These are phyloP conservation scores for Xylariaceae sp. DNA, from an alignment of 2,329 filamentous ascomycete species.

Conservation along the genomic window DNA sequence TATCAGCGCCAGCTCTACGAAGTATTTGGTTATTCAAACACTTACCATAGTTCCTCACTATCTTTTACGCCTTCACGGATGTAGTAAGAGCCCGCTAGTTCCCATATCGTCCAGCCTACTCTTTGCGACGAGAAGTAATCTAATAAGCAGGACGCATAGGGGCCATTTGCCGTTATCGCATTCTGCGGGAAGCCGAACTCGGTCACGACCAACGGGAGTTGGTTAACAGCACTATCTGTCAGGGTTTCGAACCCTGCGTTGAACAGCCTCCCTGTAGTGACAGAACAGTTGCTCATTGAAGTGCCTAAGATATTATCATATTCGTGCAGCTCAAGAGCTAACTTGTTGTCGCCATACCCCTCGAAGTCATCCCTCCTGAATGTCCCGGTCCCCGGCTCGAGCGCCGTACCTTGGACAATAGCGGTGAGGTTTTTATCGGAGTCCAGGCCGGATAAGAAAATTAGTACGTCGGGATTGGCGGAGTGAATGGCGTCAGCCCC, in stretches of 20 bases:
- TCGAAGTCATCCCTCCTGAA: slow-evolving; percentile 55
- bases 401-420: slow-evolving; percentile 53
- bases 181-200: slow-evolving; percentile 61
- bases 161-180: slow-evolving; percentile 48
- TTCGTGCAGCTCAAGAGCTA: slow-evolving; percentile 66
- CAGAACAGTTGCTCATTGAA: slow-evolving; percentile 50
- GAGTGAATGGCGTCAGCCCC: slow-evolving; percentile 58
- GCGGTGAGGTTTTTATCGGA: slow-evolving; percentile 60
- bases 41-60: slow-evolving; percentile 57
- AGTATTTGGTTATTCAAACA: background rate
- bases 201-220: slow-evolving; percentile 56
- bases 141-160: slow-evolving; percentile 58
- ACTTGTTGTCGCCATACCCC: slow-evolving; percentile 56
- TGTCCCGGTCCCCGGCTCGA: slow-evolving; percentile 50
- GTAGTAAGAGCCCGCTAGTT: slow-evolving; percentile 64
- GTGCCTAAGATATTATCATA: slow-evolving; percentile 53
- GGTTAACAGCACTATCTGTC: slow-evolving; percentile 44
- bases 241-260: slow-evolving; percentile 59
- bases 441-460: slow-evolving; percentile 63
- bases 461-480: slow-evolving; percentile 56
- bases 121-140: slow-evolving; percentile 54
- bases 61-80: slow-evolving; percentile 57
- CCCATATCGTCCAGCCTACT: slow-evolving; percentile 64
- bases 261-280: slow-evolving; percentile 51
- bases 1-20: slow-evolving; percentile 2